Percentiles rank a stretch among this genome's conserved stretches.
phyloP scores from a whole-genome alignment of 2,329 filamentous ascomycete species.

The Hymenoscyphus scutula region DNA sequence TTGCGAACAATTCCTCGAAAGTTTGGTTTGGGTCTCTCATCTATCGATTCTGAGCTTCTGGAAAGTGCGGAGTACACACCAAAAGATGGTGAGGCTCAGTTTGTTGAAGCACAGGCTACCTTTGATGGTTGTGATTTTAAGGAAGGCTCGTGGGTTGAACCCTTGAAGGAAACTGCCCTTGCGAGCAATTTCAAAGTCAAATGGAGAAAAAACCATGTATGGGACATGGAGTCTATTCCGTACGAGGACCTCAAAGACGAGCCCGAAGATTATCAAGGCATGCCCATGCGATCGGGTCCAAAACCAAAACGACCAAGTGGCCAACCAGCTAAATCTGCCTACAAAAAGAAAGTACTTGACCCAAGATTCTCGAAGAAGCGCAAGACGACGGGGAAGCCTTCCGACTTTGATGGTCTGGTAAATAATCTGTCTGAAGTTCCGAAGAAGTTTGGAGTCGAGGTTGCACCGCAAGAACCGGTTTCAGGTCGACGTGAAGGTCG shows the following conservation, averaged over 20 bases:
- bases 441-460: conserved; percentile 23
- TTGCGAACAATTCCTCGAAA: conserved; percentile 27
- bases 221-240: conserved; percentile 43
- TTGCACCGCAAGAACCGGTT: conserved; percentile 15
- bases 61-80: not conserved
- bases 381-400: conserved; percentile 22
- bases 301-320: conserved; percentile 1
- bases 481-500: conserved; percentile 26
- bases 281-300: not conserved
- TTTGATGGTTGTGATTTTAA: conserved; percentile 10
- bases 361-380: conserved; percentile 24
- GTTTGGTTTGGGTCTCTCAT: conserved; percentile 17
- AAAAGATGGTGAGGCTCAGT: conserved; percentile 1
- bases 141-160: conserved; percentile 21
- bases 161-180: not conserved
- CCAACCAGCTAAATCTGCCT: conserved; percentile 1
- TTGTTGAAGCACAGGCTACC: conserved; percentile 7
- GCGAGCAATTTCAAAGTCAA: conserved; percentile 16
- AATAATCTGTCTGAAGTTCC: conserved; percentile 20
- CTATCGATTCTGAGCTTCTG: not conserved
- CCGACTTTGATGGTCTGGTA: conserved; percentile 30
- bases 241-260: conserved; percentile 41
- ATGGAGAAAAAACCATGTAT: conserved; percentile 39
- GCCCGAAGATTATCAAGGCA: conserved; percentile 13
- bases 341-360: conserved; percentile 5